Evolutionary conservation across 2,329 filamentous ascomycete genomes (phyloP).

Genomic region (Orbilia quercus): DNA sequence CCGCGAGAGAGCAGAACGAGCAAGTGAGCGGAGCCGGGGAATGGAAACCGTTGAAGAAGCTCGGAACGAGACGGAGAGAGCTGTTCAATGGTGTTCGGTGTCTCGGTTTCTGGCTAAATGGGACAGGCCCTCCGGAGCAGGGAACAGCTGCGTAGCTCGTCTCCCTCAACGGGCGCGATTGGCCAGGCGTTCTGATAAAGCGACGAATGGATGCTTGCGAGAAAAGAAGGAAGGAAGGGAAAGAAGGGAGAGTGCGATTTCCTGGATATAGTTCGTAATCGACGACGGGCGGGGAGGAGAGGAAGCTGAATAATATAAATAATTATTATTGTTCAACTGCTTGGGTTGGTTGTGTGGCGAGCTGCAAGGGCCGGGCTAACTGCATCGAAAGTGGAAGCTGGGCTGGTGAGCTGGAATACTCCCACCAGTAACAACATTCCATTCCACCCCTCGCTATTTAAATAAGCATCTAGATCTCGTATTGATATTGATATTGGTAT

Average conservation of each 20-base stretch:
- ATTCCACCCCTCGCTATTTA: not conserved
- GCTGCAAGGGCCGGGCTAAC: slow-evolving; percentile 18
- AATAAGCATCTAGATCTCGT: not conserved
- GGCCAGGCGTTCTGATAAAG: not conserved
- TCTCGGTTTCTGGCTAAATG: slow-evolving; percentile 44
- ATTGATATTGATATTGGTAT: not conserved
- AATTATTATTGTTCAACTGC: no score
- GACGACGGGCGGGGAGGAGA: not conserved
- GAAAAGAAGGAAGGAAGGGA: slow-evolving; percentile 1
- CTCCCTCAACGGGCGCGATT: slow-evolving; percentile 3
- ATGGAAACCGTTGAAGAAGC: not conserved
- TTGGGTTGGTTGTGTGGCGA: no score
- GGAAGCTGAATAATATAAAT: no score
- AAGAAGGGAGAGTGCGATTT: slow-evolving; percentile 12
- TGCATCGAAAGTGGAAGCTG: slow-evolving; percentile 8
- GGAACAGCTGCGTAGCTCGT: slow-evolving; percentile 4
- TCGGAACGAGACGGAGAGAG: slow-evolving; percentile 44
- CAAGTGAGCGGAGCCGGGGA: not conserved
- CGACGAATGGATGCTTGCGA: slow-evolving; percentile 1
- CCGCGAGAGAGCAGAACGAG: slow-evolving; percentile 3
- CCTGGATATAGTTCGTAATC: not conserved
- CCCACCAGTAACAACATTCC: slow-evolving; percentile 5
- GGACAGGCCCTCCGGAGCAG: slow-evolving; percentile 15
- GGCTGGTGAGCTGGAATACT: not conserved
- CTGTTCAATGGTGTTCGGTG: not conserved